phyloP scores from a whole-genome alignment of 176 grass and related monocot species.

The Hordeum marinum region DNA sequence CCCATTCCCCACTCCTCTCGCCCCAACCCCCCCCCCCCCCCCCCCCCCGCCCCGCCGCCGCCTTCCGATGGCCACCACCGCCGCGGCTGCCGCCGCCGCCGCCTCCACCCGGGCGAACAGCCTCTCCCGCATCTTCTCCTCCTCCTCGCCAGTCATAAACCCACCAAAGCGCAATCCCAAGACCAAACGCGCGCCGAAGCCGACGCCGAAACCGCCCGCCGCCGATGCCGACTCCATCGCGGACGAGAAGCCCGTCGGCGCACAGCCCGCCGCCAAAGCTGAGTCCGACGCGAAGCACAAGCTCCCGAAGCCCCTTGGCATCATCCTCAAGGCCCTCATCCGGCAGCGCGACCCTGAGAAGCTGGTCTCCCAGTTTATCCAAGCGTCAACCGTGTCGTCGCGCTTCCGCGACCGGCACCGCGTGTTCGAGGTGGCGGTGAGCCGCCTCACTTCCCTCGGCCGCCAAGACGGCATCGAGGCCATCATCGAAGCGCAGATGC shows the following conservation, averaged over 20 bases:
- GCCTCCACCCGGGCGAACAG: neutral
- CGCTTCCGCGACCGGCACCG: slow-evolving; percentile 44
- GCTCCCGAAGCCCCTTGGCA: neutral
- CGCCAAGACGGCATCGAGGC: slow-evolving; percentile 37
- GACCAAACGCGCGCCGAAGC: neutral
- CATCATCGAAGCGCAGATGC: slow-evolving; percentile 53
- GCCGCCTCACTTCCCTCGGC: slow-evolving; percentile 35
- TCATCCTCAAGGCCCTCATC: neutral
- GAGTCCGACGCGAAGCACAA: neutral
- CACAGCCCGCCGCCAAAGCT: neutral
- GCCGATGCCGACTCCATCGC: neutral
- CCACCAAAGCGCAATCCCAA: neutral
- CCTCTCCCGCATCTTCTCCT: slow-evolving; percentile 24
- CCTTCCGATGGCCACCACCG: neutral
- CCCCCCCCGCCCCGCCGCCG: neutral
- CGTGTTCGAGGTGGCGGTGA: slow-evolving; percentile 35
- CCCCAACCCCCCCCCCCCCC: neutral
- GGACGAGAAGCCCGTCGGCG: neutral
- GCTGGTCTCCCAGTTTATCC: slow-evolving; percentile 47
- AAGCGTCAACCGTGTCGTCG: slow-evolving; percentile 1
- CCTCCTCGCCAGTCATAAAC: neutral
- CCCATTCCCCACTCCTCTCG: neutral
- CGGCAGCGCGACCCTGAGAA: slow-evolving; percentile 46
- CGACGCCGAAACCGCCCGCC: neutral
- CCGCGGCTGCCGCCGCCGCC: neutral